Evolutionary conservation across 345 rosid species (phyloP).

Genomic region (Aquilaria malaccensis): DNA sequence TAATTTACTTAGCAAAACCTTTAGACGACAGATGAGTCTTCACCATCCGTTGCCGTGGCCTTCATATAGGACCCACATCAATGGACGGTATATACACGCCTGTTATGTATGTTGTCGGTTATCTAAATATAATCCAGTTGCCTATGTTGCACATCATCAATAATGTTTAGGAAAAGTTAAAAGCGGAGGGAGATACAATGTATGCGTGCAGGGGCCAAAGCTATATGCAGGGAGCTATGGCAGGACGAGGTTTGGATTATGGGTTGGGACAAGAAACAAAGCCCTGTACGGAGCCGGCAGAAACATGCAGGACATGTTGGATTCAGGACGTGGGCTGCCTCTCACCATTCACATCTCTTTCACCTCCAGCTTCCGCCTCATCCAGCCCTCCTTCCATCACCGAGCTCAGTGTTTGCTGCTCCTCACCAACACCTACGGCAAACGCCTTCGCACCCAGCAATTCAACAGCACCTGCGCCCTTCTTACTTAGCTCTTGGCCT

Average conservation of each 20-base stretch:
- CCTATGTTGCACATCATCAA: too few relatives aligned
- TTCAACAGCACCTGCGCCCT: constrained; percentile 32
- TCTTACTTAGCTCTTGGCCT: too few relatives aligned
- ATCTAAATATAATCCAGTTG: too few relatives aligned
- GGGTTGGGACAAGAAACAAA: constrained; percentile 50
- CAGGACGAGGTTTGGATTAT: constrained; percentile 31
- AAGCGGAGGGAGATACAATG: too few relatives aligned
- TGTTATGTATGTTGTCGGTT: too few relatives aligned
- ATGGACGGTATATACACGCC: too few relatives aligned
- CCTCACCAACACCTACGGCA: constrained; percentile 25
- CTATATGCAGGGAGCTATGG: constrained; percentile 41
- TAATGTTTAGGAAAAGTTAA: too few relatives aligned
- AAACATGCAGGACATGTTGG: constrained; percentile 69
- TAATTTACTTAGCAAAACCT: too few relatives aligned
- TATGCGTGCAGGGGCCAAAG: constrained; percentile 35
- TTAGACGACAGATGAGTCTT: too few relatives aligned
- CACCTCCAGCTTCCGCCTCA: constrained; percentile 35
- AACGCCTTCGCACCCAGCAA: constrained; percentile 28
- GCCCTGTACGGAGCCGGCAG: constrained; percentile 89
- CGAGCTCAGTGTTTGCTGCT: constrained; percentile 42
- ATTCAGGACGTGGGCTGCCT: constrained; percentile 62
- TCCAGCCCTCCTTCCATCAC: constrained; percentile 50
- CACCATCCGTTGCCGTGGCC: too few relatives aligned
- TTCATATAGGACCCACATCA: too few relatives aligned
- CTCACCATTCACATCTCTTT: constrained; percentile 33